Evolutionary conservation across 495 filamentous ascomycete species (phyloP), one percentile per base, ranked within the genome.

Genomic region (Durotheca rogersii): DNA sequence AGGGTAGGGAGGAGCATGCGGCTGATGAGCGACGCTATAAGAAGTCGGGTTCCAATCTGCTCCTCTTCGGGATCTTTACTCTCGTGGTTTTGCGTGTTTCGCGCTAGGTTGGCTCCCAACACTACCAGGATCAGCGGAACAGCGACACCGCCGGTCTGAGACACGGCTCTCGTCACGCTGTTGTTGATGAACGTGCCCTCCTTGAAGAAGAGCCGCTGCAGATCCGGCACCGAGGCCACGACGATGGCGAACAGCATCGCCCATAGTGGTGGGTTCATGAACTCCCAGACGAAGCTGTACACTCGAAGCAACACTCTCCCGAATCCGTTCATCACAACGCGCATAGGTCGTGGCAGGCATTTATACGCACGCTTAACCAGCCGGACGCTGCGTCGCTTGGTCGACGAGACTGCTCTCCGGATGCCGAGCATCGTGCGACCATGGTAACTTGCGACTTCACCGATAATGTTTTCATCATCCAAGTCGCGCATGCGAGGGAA

Each of bases 181-280:
- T 95, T 96, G 64, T 87, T 84, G 50, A 98, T 72, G 58, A 98
- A 96, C 3, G 90, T 89, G 18, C 91, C 93, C 10, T 88, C 82
- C 36, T 82, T 75, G 72, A 96, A 98, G 74, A 98, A 97, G 10
- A 90, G 70, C 19, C 72, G 70, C 66, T 98, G 91, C 2, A 97
- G 76, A 1, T 74, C 65, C 0, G 93, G 94, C n/a, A 96, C 79
- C 2, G 89, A 95, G 19, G 94, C 93, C 4, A 97, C 85, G 45
- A 96, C 65, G 45, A 97, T 85, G 12, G 94, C 87, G 14, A 81
- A 70, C 1, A 97, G 75, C 92, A 98, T 97, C 7, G 93, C 92
- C 89, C 91, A 97, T 1, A 98, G 81, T 0, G 93, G 94, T 4
- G 93, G 92, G 68, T 97, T 98, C 93, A 98, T 97, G 68, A 96